phyloP scores from a whole-genome alignment of 192 early-diverging fungal species.

The Physocladia obscura region DNA sequence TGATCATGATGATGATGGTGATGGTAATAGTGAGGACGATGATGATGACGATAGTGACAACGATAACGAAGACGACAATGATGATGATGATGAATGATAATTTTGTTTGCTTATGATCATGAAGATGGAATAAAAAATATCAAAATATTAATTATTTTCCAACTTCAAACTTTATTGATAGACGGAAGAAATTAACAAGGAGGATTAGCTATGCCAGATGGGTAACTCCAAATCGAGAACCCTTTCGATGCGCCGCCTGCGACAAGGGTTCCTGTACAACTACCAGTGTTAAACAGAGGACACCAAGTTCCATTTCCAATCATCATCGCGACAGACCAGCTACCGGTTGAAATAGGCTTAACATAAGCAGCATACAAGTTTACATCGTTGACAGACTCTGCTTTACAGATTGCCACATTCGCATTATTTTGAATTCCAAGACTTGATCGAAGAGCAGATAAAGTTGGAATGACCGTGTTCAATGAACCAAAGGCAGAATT shows the following conservation, averaged over 20 bases:
- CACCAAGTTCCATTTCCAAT: neutral
- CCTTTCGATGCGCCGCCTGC: too few species aligned
- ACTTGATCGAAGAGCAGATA: neutral
- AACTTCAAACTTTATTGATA: too few species aligned
- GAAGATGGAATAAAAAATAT: too few species aligned
- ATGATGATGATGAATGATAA: conserved; percentile 8
- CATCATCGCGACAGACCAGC: neutral
- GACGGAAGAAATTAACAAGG: too few species aligned
- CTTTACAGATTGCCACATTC: neutral
- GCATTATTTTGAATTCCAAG: neutral
- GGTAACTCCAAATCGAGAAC: too few species aligned
- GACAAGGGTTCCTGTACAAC: neutral
- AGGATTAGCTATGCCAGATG: too few species aligned
- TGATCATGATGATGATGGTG: neutral
- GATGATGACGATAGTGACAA: neutral
- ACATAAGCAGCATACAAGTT: neutral
- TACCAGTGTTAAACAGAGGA: neutral
- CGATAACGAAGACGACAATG: neutral
- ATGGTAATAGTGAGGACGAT: neutral
- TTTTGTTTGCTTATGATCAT: neutral
- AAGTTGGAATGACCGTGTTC: neutral
- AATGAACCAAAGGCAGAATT: neutral
- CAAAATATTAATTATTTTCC: too few species aligned
- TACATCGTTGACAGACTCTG: neutral
- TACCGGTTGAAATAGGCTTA: neutral